Conservation (phyloP, 2,329 filamentous ascomycete species). For the Penicillium sp. region DNA sequence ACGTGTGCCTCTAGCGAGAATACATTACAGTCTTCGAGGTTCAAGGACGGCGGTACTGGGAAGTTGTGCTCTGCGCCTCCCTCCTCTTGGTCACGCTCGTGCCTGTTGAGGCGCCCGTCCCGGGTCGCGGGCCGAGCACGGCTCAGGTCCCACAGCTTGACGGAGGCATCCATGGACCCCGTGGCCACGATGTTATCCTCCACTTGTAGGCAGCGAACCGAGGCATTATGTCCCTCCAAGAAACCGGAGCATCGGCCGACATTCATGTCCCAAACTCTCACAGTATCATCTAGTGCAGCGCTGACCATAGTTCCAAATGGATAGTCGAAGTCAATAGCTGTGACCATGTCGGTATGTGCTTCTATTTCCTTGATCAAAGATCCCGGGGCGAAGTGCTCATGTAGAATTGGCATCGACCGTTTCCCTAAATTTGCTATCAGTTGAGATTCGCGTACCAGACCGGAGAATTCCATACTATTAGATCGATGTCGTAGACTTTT, state of each 20-base stretch:
- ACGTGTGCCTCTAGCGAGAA: constrained; percentile 83
- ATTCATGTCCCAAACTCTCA: constrained; percentile 93
- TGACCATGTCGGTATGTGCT: constrained; percentile 79
- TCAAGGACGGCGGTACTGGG: constrained; percentile 58
- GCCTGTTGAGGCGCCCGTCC: constrained; percentile 47
- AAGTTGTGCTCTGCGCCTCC: constrained; percentile 43
- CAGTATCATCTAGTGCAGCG: constrained; percentile 81
- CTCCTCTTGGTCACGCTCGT: constrained; percentile 42
- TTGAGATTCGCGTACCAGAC: background rate
- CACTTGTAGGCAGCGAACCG: constrained; percentile 82
- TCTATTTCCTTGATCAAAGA: constrained; percentile 79
- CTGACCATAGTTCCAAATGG: constrained; percentile 93
- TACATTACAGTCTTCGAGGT: constrained; percentile 81
- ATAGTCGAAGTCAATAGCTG: constrained; percentile 89
- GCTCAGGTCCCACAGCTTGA: constrained; percentile 88
- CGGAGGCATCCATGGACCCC: constrained; percentile 87
- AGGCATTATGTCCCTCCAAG: constrained; percentile 88
- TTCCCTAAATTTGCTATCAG: constrained; percentile 46
- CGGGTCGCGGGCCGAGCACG: constrained; percentile 70
- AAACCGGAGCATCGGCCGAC: constrained; percentile 83
- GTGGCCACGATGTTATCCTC: constrained; percentile 93
- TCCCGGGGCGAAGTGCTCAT: constrained; percentile 88
- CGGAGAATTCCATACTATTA: constrained; percentile 27
- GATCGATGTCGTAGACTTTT: constrained; percentile 44
- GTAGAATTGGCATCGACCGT: constrained; percentile 81